Evolutionary conservation across 768 basidiomycete genomes (phyloP).

Genomic region (Myochromella boudieri): DNA sequence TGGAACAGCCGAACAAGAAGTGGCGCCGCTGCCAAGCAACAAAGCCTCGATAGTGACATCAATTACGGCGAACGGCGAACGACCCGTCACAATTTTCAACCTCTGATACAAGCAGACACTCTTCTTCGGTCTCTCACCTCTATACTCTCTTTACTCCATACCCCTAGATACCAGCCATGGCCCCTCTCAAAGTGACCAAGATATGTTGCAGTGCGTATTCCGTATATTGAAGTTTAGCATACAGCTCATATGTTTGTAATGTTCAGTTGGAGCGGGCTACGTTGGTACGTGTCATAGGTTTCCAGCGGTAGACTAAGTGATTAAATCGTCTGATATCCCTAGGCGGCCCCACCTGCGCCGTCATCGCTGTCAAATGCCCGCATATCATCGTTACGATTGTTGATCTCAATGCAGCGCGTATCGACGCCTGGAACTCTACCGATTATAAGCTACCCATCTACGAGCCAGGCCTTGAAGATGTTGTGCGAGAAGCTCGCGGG

Average conservation of each 20-base stretch:
- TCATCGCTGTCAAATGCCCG: conserved; percentile 92
- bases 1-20: too few species aligned
- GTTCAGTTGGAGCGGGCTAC: conserved; percentile 84
- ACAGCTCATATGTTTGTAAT: conserved; percentile 16
- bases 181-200: conserved; percentile 65
- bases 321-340: conserved; percentile 3
- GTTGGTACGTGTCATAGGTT: conserved; percentile 60
- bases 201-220: conserved; percentile 83
- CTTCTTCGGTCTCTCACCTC: too few species aligned
- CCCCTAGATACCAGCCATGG: conserved; percentile 35
- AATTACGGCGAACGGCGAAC: too few species aligned
- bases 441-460: conserved; percentile 91
- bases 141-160: too few species aligned
- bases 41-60: too few species aligned
- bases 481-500: conserved; percentile 85
- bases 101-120: too few species aligned
- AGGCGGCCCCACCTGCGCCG: conserved; percentile 96
- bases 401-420: conserved; percentile 90
- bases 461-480: conserved; percentile 92
- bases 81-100: too few species aligned
- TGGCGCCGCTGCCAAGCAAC: too few species aligned
- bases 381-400: conserved; percentile 96
- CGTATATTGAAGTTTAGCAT: neutral
- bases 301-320: conserved; percentile 4
- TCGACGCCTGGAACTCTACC: conserved; percentile 95